Base-by-base conservation (phyloP, 805 yeast species). In the Yarrowia hollandica region DNA sequence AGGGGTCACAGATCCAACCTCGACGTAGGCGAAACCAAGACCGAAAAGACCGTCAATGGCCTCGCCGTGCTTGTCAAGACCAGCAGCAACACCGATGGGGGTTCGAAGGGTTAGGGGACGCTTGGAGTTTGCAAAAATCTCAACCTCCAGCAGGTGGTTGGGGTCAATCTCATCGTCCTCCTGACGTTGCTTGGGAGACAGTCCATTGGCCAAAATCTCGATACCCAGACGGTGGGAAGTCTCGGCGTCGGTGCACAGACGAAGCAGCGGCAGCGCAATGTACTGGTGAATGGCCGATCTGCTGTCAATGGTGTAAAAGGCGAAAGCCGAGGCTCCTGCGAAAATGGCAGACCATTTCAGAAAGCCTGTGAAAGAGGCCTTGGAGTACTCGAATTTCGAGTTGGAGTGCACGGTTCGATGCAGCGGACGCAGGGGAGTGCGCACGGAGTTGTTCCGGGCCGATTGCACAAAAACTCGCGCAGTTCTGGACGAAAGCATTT, bases 21-120 rank as follows among this genome's bases (percentile, higher is more conserved):
- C 98, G 64, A 90, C 94, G 71, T 89, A 89, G 14, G 92, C 83
- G 67, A 91, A 91, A 1, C 98, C 98, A 59, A 80, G 69, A 63
- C 84, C 78, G 65, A 85, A 84, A 61, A 92, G 77, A 0, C 90
- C 75, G 66, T 92, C 97, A 64, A 92, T 82, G 18, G 89, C 96
- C 68, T 90, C 96, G 56, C 89, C 98, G 67, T 91, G 85, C 74
- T 92, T 92, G 72, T 92, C 98, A 64, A 92, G 80, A 11, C 98
- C 98, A 22, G 98, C 98, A 52, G 98, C 97, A 66, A 91, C 79
- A 12, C 97, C 97, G 52, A 92, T 76, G 21, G 98, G 97, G 60
- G 85, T 84, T 18, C 79, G 78, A 68, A 92, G 74, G 0, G 67
- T 74, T 59, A 72, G 48, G 18, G 68, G 64, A 21, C 63, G 60